Base-by-base conservation (phyloP, 257 asterid species). In the Leptodermis oblonga region DNA sequence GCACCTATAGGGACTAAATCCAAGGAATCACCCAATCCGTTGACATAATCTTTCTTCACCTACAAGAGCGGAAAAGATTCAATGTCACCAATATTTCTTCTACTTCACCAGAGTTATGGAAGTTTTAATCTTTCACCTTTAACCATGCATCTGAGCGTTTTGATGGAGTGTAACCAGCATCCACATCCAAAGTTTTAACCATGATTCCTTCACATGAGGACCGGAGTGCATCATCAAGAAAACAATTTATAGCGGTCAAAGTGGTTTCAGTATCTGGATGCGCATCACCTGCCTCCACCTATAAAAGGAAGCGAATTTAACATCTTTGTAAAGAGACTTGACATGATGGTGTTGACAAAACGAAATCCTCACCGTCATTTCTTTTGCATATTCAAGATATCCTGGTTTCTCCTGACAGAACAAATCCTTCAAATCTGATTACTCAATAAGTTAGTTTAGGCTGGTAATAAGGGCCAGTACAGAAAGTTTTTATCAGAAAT, bases 1-100 rank as follows among this genome's bases (percentile, higher is more conserved):
- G 95, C 98, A 74, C 96, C 98, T 70, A 92, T 89, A 7, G 96
- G 95, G 69, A 92, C 98, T 83, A 92, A 86, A 83, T 92, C 98
- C 85, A 92, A 66, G 63, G 96, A 89, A 85, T 92, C 98, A 75
- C 80, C 51, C 67, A 92, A 77, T 66, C 98, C 98, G 62, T 89
- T 94, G 63, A 92, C 83, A 67, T 92, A 92, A 76, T 92, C 98
- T 73, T 86, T 86, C 79, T 92, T 89, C 67, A 92, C 95, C 98
- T 92, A 86, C 79, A 78, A 69, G 67, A 25, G 46, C 31, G 61
- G 62, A 75, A 53, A 43, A 45, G 53, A 71, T 59, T 39, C 71
- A 66, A 45, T 13, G 33, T 33, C 6, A 64, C 34, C 60, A 66
- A 62, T 62, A 20, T 12, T 33, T 59, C 37, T 70, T 59, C 68